Evolutionary conservation across 2,329 filamentous ascomycete genomes (phyloP).

Genomic region (Penicillium sclerotiorum): DNA sequence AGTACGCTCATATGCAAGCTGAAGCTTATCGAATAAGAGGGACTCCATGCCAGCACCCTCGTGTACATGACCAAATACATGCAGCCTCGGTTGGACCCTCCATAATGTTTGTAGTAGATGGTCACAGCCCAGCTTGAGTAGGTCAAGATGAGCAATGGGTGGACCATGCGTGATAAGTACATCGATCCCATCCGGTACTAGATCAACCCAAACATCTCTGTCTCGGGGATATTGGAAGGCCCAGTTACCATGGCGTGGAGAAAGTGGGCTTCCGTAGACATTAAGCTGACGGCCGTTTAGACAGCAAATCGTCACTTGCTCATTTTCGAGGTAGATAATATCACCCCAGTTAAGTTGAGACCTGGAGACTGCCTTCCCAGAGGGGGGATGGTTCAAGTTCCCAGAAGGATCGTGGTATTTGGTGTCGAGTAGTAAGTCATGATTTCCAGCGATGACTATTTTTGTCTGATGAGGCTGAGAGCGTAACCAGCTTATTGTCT

Average conservation of each 20-base stretch:
- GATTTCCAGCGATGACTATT: conserved; percentile 53
- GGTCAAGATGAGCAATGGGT: conserved; percentile 66
- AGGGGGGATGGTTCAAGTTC: too few relatives aligned
- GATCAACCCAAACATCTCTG: conserved; percentile 67
- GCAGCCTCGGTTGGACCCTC: conserved; percentile 29
- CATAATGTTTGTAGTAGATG: conserved; percentile 68
- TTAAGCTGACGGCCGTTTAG: conserved; percentile 59
- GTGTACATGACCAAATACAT: conserved; percentile 24
- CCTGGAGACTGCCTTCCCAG: too few relatives aligned
- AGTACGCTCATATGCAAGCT: conserved; percentile 21
- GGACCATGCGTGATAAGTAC: conserved; percentile 78
- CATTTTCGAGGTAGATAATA: conserved; percentile 72
- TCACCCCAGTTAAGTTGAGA: conserved; percentile 60
- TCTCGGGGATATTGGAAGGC: conserved; percentile 72
- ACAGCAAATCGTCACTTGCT: conserved; percentile 62
- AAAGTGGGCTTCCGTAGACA: conserved; percentile 75
- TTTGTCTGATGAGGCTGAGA: conserved; percentile 47
- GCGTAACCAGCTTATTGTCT: conserved; percentile 47
- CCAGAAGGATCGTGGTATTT: neutral
- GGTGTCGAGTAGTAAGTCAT: conserved; percentile 39
- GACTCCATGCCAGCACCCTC: conserved; percentile 20
- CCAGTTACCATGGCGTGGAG: conserved; percentile 71
- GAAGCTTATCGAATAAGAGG: conserved; percentile 19
- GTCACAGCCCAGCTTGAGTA: conserved; percentile 61
- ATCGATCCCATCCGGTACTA: conserved; percentile 69